phyloP scores from a whole-genome alignment of 2,329 filamentous ascomycete genomes.

The Zymoseptoria brevis region DNA sequence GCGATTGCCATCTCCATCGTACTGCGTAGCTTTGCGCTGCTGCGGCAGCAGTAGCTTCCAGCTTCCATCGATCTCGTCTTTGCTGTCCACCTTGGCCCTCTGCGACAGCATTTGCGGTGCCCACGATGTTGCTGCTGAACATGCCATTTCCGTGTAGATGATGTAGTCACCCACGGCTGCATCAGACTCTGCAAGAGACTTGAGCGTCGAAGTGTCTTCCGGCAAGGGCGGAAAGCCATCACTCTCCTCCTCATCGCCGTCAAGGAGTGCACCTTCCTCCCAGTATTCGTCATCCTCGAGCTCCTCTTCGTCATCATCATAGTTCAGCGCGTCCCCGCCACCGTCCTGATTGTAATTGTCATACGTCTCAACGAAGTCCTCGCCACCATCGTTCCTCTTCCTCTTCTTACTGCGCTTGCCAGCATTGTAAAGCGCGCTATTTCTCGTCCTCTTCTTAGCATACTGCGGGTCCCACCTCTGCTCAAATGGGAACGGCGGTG shows the following conservation, averaged over 20 bases:
- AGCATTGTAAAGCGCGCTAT: slow-evolving; percentile 34
- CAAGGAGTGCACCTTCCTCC: slow-evolving; percentile 23
- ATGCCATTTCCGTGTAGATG: slow-evolving; percentile 57
- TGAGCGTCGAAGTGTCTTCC: slow-evolving; percentile 37
- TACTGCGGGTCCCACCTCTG: slow-evolving; percentile 78
- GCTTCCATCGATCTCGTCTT: slow-evolving; percentile 40
- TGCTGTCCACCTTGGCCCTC: slow-evolving; percentile 57
- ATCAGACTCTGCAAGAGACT: slow-evolving; percentile 42
- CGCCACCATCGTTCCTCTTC: slow-evolving; percentile 33
- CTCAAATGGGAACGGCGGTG: slow-evolving; percentile 81
- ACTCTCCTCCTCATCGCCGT: slow-evolving; percentile 23
- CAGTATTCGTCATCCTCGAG: slow-evolving; percentile 21
- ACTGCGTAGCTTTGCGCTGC: slow-evolving; percentile 55
- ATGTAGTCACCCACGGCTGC: slow-evolving; percentile 55
- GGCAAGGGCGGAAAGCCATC: slow-evolving; percentile 51
- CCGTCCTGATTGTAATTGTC: slow-evolving; percentile 32
- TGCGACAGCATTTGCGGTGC: slow-evolving; percentile 56
- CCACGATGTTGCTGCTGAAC: slow-evolving; percentile 58
- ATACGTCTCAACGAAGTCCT: slow-evolving; percentile 32
- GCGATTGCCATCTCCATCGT: slow-evolving; percentile 62
- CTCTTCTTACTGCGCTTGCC: slow-evolving; percentile 44
- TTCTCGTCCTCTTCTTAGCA: slow-evolving; percentile 31
- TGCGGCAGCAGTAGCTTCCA: slow-evolving; percentile 52
- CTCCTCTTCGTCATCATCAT: slow-evolving; percentile 35
- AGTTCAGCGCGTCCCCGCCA: slow-evolving; percentile 31